A percentile compares a stretch with the other conserved stretches of the same genome.
These are phyloP conservation scores for Tanacetum coccineum DNA, from an alignment of 129 eudicot genomes.

Conservation along the genomic window DNA sequence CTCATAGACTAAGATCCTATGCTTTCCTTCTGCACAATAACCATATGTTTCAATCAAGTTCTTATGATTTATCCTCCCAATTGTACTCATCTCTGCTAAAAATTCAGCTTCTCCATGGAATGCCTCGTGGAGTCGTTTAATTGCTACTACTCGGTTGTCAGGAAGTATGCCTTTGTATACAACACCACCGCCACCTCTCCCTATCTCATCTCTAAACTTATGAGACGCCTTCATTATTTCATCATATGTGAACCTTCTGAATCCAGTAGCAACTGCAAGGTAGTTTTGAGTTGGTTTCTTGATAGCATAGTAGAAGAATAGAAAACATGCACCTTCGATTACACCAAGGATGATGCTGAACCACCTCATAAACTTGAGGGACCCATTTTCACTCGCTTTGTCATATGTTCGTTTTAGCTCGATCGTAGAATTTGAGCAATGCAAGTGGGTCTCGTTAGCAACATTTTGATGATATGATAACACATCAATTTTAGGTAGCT, in stretches of 20 bases:
- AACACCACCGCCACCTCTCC: background rate
- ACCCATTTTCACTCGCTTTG: background rate
- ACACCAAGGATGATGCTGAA: constrained; percentile 1
- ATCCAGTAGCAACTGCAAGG: constrained; percentile 5
- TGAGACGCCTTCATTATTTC: constrained; percentile 2
- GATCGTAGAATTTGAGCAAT: background rate
- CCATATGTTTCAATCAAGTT: constrained; percentile 6
- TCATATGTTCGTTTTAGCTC: background rate
- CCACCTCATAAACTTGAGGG: constrained; percentile 1
- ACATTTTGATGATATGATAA: background rate
- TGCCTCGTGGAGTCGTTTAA: constrained; percentile 7
- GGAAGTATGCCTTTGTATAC: constrained; percentile 4
- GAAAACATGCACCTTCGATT: background rate
- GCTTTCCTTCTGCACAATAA: constrained; percentile 11
- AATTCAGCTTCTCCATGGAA: constrained; percentile 5
- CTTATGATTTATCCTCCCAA: constrained; percentile 7
- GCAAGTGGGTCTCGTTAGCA: background rate
- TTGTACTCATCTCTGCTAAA: constrained; percentile 10
- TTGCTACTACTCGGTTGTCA: background rate
- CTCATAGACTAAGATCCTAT: constrained; percentile 8
- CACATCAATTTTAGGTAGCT: background rate
- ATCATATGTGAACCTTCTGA: constrained; percentile 7
- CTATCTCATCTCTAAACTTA: background rate
- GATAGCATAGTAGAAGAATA: background rate
- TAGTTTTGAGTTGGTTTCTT: background rate